Evolutionary conservation across 352 stramenopile species (phyloP), one percentile per base, ranked within the genome.

Genomic region (Phytophthora fragariaefolia): DNA sequence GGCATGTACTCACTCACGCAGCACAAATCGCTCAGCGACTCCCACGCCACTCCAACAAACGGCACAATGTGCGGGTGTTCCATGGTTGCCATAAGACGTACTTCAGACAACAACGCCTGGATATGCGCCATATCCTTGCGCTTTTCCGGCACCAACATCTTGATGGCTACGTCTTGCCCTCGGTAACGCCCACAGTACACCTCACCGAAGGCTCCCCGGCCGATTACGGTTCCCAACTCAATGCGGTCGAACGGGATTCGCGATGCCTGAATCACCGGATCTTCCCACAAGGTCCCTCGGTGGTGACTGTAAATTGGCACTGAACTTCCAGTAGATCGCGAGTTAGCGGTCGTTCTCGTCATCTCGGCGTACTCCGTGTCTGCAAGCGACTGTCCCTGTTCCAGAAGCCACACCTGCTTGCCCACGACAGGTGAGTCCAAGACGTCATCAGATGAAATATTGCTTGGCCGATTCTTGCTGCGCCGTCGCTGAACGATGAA

Each of bases 21-120:
- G 49, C 66, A 72, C 6, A 85, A 40, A 9, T 85, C 74, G 32
- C 58, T 72, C 2, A 82, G 61, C 13, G 71, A 71, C 30, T 81
- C 74, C 72, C 74, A 85, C 2, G 74, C 74, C 30, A 85, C 76
- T 1, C 77, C 77, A 2, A 83, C 27, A 24, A 85, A 83, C n/a
- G 64, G 36, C 12, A 85, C 71, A 24, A 83, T 83, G 34, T 81
- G 70, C 10, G 77, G 74, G 49, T 85, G 77, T 3, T 79, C 71
- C 46, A 85, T 65, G 13, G 71, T 55, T 1, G 69, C 63, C 38
- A 77, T 57, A 17, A 80, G 56, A 6, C 74, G 71, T 47, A 85
- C 78, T 46, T 85, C 77, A 20, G 56, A 26, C 54, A 79, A 23
- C 34, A 79, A 81, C 9, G 38, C 45, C 28, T 79, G 58, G 15